Evolutionary conservation across 768 basidiomycete genomes (phyloP).

Genomic region (Naganishia vishniacii): DNA sequence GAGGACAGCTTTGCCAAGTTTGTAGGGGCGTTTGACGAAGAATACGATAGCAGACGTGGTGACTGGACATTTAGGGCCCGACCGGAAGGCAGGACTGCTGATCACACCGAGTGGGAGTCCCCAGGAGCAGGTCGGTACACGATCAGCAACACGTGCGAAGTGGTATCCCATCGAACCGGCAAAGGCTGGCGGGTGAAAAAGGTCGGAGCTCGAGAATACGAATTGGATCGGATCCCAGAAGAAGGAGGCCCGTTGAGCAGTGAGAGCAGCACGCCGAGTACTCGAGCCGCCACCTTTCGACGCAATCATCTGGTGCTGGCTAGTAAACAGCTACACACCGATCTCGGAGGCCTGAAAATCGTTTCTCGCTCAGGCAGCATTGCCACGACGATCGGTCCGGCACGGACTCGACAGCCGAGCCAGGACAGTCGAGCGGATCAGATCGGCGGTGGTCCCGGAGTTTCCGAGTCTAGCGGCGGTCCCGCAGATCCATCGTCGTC

Average conservation of each 20-base stretch:
- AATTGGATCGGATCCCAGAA: conserved; percentile 33
- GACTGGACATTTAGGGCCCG: conserved; percentile 48
- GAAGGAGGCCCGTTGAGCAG: background rate
- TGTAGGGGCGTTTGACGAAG: conserved; percentile 49
- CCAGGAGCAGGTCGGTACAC: conserved; percentile 43
- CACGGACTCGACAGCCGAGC: background rate
- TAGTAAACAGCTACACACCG: conserved; percentile 36
- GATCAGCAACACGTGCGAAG: conserved; percentile 38
- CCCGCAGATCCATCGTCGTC: too few species aligned
- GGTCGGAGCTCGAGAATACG: conserved; percentile 37
- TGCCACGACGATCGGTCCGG: background rate
- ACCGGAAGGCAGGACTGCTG: conserved; percentile 5
- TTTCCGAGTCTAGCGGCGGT: background rate
- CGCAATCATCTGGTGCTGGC: conserved; percentile 33
- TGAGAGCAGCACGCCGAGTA: background rate
- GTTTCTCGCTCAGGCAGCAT: background rate
- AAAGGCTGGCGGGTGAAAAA: conserved; percentile 36
- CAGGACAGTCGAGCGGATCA: background rate
- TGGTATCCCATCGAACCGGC: conserved; percentile 34
- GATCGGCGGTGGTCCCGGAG: background rate
- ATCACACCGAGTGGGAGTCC: conserved; percentile 39
- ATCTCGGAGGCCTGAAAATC: conserved; percentile 42
- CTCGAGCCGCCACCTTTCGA: background rate
- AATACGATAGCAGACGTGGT: conserved; percentile 47
- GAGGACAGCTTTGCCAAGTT: conserved; percentile 50